A percentile compares a stretch with the other conserved stretches of the same genome.
Conservation (phyloP, 495 filamentous ascomycete genomes). For the Xylaria acuta region DNA sequence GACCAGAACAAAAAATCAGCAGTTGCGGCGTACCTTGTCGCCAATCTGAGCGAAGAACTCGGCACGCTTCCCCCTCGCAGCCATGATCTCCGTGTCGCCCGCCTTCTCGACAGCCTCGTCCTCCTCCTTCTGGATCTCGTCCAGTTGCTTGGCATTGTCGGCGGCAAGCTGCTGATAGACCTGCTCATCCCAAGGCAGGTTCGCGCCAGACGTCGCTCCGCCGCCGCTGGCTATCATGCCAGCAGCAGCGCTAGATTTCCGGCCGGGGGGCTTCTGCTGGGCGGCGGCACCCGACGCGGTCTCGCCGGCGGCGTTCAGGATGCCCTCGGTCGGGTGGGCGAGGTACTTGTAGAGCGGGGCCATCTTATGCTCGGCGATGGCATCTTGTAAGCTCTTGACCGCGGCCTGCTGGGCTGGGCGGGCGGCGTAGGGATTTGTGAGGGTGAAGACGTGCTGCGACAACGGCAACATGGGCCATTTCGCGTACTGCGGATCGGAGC, state of each 20-base stretch:
- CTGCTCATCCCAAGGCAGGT: conserved; percentile 86
- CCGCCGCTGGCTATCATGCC: conserved; percentile 73
- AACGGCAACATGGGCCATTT: conserved; percentile 92
- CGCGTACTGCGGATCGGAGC: conserved; percentile 94
- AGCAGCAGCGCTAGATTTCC: conserved; percentile 66
- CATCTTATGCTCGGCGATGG: conserved; percentile 92
- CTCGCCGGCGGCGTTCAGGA: conserved; percentile 81
- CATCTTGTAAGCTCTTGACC: conserved; percentile 87
- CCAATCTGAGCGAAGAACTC: conserved; percentile 94
- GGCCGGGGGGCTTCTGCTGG: conserved; percentile 57
- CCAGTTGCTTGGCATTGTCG: conserved; percentile 90
- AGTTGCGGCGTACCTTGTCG: conserved; percentile 75
- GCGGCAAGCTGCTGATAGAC: conserved; percentile 83
- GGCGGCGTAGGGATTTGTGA: conserved; percentile 85
- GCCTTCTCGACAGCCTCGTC: conserved; percentile 93
- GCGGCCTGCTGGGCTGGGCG: conserved; percentile 71
- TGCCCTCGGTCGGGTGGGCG: conserved; percentile 90
- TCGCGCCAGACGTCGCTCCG: conserved; percentile 60
- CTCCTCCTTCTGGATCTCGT: conserved; percentile 91
- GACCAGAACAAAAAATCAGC: neutral
- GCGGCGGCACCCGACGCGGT: conserved; percentile 62
- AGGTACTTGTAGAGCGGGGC: conserved; percentile 95
- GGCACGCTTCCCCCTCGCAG: conserved; percentile 89
- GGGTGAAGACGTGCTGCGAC: conserved; percentile 95
- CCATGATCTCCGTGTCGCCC: conserved; percentile 92